Evolutionary conservation across 768 basidiomycete genomes (phyloP).

Genomic region (Mycena kentingensis): DNA sequence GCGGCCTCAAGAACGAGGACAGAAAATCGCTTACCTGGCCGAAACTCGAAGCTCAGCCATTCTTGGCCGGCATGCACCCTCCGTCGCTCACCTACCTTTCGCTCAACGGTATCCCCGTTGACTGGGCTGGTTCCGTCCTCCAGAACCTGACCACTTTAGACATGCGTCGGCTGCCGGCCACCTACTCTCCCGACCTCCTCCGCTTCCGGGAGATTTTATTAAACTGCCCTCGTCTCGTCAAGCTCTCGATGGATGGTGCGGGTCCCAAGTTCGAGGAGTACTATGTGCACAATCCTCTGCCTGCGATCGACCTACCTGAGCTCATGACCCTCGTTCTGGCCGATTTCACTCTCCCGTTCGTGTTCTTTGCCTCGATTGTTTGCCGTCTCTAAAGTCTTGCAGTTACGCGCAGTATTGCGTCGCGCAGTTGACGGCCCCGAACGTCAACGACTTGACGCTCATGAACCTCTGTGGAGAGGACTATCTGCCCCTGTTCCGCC

Average conservation of each 20-base stretch:
- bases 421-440: constrained; percentile 55
- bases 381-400: too few species aligned
- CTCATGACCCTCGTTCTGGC: constrained; percentile 60
- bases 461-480: constrained; percentile 56
- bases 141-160: constrained; percentile 63
- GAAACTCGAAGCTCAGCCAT: constrained; percentile 36
- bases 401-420: too few species aligned
- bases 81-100: constrained; percentile 52
- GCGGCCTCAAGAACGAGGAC: constrained; percentile 35
- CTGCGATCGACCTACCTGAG: constrained; percentile 49
- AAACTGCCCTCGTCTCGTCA: constrained; percentile 50
- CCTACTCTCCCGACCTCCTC: constrained; percentile 48
- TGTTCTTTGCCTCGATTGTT: constrained; percentile 47
- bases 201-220: constrained; percentile 57
- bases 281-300: constrained; percentile 25
- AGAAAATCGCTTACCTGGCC: constrained; percentile 22
- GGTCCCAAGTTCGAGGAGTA: constrained; percentile 47
- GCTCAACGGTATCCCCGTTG: constrained; percentile 60
- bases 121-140: constrained; percentile 56
- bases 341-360: constrained; percentile 53
- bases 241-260: constrained; percentile 65
- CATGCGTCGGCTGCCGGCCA: constrained; percentile 59
- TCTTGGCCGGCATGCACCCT: constrained; percentile 54
- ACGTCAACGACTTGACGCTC: constrained; percentile 58
- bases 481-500: constrained; percentile 48